A percentile compares a stretch with the other conserved stretches of the same genome.
Evolutionary conservation across 306 rosid species (phyloP).

Genomic region (peach (Prunus persica)): Prunus_persica_NCBIv2 NC_034010.1:7816001-7816500

Average conservation of each 20-base stretch:
- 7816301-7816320: not conserved
- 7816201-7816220: not conserved
- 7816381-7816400: not conserved
- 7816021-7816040: not conserved
- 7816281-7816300: not conserved
- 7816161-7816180: not conserved
- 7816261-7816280: not conserved
- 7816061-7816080: no score
- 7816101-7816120: no score
- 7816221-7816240: not conserved
- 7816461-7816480: not conserved
- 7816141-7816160: not conserved
- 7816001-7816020: not conserved
- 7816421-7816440: not conserved
- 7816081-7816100: no score
- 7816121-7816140: not conserved
- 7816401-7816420: not conserved
- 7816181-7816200: not conserved
- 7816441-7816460: not conserved
- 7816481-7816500: not conserved
- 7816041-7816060: no score
- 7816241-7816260: not conserved
- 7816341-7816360: not conserved
- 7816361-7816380: slow-evolving; percentile 4
- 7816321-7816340: not conserved